Base-by-base conservation (phyloP, 805 yeast genomes). In the Metschnikowia borealis region DNA sequence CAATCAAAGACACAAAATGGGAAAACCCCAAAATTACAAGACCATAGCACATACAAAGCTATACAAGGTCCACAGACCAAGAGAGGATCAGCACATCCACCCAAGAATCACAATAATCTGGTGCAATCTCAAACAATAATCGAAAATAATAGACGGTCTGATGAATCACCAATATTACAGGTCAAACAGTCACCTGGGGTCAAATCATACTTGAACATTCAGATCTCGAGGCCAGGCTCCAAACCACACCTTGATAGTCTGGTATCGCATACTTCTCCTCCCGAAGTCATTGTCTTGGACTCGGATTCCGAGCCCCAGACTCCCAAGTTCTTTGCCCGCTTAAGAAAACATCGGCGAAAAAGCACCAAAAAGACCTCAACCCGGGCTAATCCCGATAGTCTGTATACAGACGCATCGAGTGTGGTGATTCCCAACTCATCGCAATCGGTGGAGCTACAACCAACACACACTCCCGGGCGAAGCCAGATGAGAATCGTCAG, bases 401-500 rank as follows among this genome's bases (percentile, higher is more conserved):
- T 39, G 33, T 39, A 39, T 17, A 10, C n/a, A 8, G 43, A 39
- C 8, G 34, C 31, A n/a, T 31, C 41, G 13, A 46, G 50, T 20
- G 47, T 51, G 33, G 44, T 45, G 15, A 48, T 51, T 38, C 52
- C 52, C 6, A 48, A 51, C 23, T 48, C 54, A 2, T 48, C 52
- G 3, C 54, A 45, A 44, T 45, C 51, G 13, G 38, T 46, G 1
- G 33, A 15, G 34, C 15, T 18, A 10, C 33, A 34, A 23, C 20
- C 35, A n/a, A 35, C 20, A 20, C 31, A 15, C 15, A 6, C 23
- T 6, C 17, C 17, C 3, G 15, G 34, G 5, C 33, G n/a, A 15
- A 38, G 31, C 18, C 33, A 39, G 43, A 29, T 39, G 6, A 33
- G 17, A 39, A 39, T 39, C 15, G 17, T 15, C n/a, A 39, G 43